Percentiles rank a stretch among this genome's conserved stretches.
phyloP scores from a whole-genome alignment of 768 basidiomycete species.

The Mycena albidolilacea region DNA sequence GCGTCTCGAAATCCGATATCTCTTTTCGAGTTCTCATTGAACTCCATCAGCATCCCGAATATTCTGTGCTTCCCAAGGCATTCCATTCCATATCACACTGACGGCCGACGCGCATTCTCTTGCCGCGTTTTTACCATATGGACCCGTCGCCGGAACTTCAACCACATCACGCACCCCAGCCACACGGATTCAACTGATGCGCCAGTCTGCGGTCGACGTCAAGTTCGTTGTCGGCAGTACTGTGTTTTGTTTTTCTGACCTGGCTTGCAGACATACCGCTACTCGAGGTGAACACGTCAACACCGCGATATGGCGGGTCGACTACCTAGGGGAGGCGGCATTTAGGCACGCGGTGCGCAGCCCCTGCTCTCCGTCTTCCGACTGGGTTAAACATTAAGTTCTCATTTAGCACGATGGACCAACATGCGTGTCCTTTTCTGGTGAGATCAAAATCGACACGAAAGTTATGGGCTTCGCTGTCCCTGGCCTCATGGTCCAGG shows the following conservation, averaged over 20 bases:
- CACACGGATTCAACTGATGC: conserved; percentile 73
- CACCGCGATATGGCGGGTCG: conserved; percentile 79
- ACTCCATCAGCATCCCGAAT: conserved; percentile 65
- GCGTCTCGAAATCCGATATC: neutral
- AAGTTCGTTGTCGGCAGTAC: conserved; percentile 50
- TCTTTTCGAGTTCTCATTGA: conserved; percentile 44
- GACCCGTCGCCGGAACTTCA: conserved; percentile 58
- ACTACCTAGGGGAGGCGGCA: conserved; percentile 72
- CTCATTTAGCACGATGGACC: conserved; percentile 68
- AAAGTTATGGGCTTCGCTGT: conserved; percentile 75
- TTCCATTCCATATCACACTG: conserved; percentile 79
- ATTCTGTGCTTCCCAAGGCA: conserved; percentile 69
- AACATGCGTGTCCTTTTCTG: conserved; percentile 72
- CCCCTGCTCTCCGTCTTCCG: neutral
- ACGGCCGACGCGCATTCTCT: conserved; percentile 70
- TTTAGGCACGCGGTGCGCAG: conserved; percentile 67
- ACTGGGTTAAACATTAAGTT: neutral
- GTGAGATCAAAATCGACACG: conserved; percentile 71
- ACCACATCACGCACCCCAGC: conserved; percentile 55
- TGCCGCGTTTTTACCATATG: conserved; percentile 71
- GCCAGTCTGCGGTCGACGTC: conserved; percentile 80
- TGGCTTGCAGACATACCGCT: conserved; percentile 57
- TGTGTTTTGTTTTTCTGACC: neutral
- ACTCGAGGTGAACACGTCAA: conserved; percentile 62
- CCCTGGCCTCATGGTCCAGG: conserved; percentile 75